phyloP scores from a whole-genome alignment of 345 rosid genomes.

The Syzygium oleosum region DNA sequence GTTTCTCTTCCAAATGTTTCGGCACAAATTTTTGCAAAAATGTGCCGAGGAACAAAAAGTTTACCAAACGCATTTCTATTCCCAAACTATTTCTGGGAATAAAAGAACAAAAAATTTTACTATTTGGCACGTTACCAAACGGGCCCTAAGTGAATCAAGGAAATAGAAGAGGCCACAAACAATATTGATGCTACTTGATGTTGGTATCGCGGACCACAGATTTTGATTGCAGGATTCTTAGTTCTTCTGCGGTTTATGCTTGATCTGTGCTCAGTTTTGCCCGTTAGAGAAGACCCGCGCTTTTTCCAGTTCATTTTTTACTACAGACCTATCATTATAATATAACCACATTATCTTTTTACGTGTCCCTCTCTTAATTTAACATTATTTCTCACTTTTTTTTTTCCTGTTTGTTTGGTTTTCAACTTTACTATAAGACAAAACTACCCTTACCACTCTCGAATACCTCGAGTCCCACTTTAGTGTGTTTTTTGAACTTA shows the following conservation, averaged over 20 bases:
- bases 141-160: background rate
- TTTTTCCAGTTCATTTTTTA: background rate
- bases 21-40: no score
- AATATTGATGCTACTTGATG: background rate
- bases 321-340: background rate
- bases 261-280: background rate
- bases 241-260: background rate
- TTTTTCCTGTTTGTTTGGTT: background rate
- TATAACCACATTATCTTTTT: background rate
- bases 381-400: background rate
- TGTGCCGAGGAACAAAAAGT: no score
- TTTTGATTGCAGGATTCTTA: background rate
- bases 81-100: no score
- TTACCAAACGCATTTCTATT: no score
- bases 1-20: no score
- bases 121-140: no score
- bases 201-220: background rate
- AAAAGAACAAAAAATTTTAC: no score
- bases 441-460: background rate
- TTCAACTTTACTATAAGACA: background rate
- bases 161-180: background rate
- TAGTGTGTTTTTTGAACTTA: background rate
- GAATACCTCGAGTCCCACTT: background rate
- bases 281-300: background rate
- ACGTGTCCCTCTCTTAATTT: background rate